Percentiles rank a stretch among this genome's conserved stretches.
These are phyloP conservation scores for Coprinopsis marcescibilis DNA, from an alignment of 768 basidiomycete species.

Conservation along the genomic window DNA sequence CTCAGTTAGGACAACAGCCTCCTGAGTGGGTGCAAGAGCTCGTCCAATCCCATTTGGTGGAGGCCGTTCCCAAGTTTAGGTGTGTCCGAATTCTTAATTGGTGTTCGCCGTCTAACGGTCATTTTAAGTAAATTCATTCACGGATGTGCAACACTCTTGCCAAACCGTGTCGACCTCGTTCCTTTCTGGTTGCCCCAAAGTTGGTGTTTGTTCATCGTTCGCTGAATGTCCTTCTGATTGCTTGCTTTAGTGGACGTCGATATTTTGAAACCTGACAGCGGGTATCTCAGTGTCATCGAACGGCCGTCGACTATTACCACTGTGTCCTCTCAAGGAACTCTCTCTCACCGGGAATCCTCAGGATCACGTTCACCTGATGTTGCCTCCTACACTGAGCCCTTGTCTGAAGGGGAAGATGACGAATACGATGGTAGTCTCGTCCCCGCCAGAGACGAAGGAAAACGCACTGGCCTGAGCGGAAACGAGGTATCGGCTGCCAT, in stretches of 20 bases:
- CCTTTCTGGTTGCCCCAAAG: slow-evolving; percentile 99
- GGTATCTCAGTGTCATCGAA: slow-evolving; percentile 66
- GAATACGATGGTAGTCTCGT: slow-evolving; percentile 52
- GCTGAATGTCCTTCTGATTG: slow-evolving; percentile 1
- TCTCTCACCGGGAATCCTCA: slow-evolving; percentile 29
- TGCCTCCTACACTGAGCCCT: slow-evolving; percentile 69
- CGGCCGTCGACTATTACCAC: slow-evolving; percentile 50
- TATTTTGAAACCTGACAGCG: slow-evolving; percentile 88
- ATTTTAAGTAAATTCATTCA: slow-evolving; percentile 82
- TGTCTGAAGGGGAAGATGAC: slow-evolving; percentile 91
- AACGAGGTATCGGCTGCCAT: slow-evolving; percentile 79
- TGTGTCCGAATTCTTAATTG: slow-evolving; percentile 22
- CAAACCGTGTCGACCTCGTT: slow-evolving; percentile 89
- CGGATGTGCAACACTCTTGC: slow-evolving; percentile 89
- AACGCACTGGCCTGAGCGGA: slow-evolving; percentile 69
- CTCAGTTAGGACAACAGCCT: slow-evolving; percentile 91
- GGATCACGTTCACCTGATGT: slow-evolving; percentile 15
- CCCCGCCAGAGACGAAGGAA: slow-evolving; percentile 77
- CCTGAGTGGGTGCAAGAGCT: slow-evolving; percentile 95
- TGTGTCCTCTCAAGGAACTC: slow-evolving; percentile 38
- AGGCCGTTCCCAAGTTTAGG: slow-evolving; percentile 98
- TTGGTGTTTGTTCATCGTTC: slow-evolving; percentile 25
- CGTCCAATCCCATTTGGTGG: slow-evolving; percentile 92
- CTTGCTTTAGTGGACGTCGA: slow-evolving; percentile 76
- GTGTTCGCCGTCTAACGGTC: slow-evolving; percentile 6